Percentiles rank a stretch among this genome's conserved stretches.
Conservation (phyloP, 208 protist species). For the Zelonia costaricensis region DNA sequence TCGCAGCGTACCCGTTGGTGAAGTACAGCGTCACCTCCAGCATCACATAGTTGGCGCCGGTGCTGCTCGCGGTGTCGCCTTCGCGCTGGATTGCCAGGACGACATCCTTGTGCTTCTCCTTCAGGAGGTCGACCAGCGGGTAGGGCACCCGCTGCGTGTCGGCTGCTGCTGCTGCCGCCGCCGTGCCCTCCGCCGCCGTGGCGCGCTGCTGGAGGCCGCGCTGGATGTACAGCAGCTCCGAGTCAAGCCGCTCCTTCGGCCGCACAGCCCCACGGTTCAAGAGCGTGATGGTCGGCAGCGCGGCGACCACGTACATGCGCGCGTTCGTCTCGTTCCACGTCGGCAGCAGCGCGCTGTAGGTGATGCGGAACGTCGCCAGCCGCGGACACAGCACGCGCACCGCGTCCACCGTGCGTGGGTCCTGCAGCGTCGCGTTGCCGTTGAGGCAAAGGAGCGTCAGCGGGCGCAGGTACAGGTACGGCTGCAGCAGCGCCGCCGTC, state of each 20-base stretch:
- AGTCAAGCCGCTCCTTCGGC: slow-evolving; percentile 80
- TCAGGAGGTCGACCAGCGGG: slow-evolving; percentile 55
- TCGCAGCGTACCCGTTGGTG: slow-evolving; percentile 41
- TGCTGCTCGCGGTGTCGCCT: slow-evolving; percentile 63
- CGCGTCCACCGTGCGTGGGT: slow-evolving; percentile 56
- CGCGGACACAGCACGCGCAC: slow-evolving; percentile 62
- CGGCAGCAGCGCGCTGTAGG: slow-evolving; percentile 71
- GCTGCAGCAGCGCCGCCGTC: slow-evolving; percentile 6
- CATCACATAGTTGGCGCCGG: slow-evolving; percentile 66
- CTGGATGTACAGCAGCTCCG: slow-evolving; percentile 89
- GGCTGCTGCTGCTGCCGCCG: not conserved
- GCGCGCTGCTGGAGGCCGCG: slow-evolving; percentile 62
- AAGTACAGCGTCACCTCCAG: slow-evolving; percentile 64
- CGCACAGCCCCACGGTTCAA: slow-evolving; percentile 83
- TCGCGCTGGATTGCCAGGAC: slow-evolving; percentile 80
- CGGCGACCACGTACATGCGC: slow-evolving; percentile 88
- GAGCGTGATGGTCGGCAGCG: slow-evolving; percentile 68
- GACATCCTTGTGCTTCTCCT: slow-evolving; percentile 84
- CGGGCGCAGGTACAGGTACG: slow-evolving; percentile 44
- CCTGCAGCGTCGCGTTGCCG: slow-evolving; percentile 61
- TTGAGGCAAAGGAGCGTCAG: slow-evolving; percentile 76
- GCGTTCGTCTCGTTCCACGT: slow-evolving; percentile 79
- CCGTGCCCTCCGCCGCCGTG: slow-evolving; percentile 10
- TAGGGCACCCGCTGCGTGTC: slow-evolving; percentile 26
- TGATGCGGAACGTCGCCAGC: slow-evolving; percentile 73